These are phyloP conservation scores for Fusarium verrucosum DNA, from an alignment of 2,329 filamentous ascomycete species.

Conservation along the genomic window DNA sequence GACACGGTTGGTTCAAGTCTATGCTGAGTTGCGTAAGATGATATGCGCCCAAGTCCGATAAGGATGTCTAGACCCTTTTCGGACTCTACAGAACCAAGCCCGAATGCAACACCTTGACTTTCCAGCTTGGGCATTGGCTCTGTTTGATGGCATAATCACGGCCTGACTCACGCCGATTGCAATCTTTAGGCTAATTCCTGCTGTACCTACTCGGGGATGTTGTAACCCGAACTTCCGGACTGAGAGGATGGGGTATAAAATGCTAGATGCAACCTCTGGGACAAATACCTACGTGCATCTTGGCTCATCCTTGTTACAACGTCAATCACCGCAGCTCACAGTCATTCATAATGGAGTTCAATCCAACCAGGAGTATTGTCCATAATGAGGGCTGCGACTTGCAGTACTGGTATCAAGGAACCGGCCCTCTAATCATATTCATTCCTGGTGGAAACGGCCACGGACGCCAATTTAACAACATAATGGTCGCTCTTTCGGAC, in stretches of 20 bases:
- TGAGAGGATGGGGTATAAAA: neutral
- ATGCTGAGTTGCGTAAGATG: too few species aligned
- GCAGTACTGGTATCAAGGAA: constrained; percentile 14
- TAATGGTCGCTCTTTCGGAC: neutral
- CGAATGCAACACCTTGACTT: fast-evolving
- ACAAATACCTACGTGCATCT: too few species aligned
- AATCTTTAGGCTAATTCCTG: neutral
- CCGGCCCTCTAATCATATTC: neutral
- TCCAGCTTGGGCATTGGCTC: neutral
- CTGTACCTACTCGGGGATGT: fast-evolving
- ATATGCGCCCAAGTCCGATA: too few species aligned
- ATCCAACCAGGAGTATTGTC: neutral
- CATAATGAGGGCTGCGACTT: constrained; percentile 12
- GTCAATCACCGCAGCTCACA: too few species aligned
- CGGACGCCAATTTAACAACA: constrained; percentile 14
- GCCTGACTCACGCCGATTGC: neutral
- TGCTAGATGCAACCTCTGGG: too few species aligned
- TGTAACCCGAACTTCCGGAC: neutral
- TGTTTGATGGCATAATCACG: neutral
- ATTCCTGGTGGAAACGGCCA: constrained; percentile 7
- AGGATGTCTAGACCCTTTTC: too few species aligned
- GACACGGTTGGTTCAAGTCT: too few species aligned
- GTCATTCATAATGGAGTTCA: neutral
- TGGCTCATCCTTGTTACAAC: too few species aligned
- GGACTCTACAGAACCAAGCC: neutral